Percentiles rank a stretch among this genome's conserved stretches.
phyloP scores from a whole-genome alignment of 1,284 basidiomycete genomes.

The Sanghuangporus sanghuang region DNA sequence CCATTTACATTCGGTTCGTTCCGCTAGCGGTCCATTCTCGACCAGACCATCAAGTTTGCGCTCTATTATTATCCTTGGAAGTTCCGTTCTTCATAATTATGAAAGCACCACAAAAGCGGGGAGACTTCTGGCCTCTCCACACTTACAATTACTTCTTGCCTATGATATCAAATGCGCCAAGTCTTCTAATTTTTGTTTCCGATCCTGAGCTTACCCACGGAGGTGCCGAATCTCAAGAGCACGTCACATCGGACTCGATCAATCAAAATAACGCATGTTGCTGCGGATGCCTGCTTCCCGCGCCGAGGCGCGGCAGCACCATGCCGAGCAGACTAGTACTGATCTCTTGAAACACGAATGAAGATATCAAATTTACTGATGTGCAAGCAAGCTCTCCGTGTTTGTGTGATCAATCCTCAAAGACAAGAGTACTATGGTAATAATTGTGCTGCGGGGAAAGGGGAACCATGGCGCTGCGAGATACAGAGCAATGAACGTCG shows the following conservation, averaged over 20 bases:
- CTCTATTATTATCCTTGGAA: neutral
- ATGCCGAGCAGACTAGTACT: neutral
- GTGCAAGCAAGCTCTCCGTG: neutral
- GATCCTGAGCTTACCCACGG: neutral
- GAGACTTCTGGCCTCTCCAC: neutral
- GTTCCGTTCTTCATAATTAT: neutral
- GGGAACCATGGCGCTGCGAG: neutral
- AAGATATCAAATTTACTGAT: neutral
- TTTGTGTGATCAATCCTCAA: neutral
- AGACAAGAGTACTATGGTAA: neutral
- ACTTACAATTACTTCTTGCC: neutral
- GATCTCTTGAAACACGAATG: neutral
- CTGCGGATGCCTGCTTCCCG: neutral
- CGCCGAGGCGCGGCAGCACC: neutral
- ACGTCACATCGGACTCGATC: neutral
- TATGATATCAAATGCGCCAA: no score
- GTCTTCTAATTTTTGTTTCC: neutral
- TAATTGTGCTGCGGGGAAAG: neutral
- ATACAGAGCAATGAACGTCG: no score
- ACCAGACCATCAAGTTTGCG: neutral
- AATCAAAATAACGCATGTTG: neutral
- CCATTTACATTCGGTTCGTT: neutral
- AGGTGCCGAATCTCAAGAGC: neutral
- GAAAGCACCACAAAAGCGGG: neutral
- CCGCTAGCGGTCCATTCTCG: neutral